Conservation (phyloP, 2,329 filamentous ascomycete species). For the Epichloe typhina region DNA sequence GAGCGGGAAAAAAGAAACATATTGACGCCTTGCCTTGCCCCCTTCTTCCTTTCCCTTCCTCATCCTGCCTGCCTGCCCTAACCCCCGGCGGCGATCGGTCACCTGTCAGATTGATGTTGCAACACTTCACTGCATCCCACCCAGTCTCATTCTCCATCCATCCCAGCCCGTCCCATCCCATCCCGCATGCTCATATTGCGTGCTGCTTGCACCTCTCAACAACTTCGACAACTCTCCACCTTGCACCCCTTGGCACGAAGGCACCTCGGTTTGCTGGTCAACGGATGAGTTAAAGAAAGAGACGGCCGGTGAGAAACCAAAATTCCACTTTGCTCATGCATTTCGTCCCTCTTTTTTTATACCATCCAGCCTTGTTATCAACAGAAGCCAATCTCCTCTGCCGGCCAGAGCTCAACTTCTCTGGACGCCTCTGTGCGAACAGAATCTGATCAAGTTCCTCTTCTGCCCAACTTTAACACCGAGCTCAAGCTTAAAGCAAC, state of each 20-base stretch:
- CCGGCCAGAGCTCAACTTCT: slow-evolving; percentile 5
- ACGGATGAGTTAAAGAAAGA: not conserved
- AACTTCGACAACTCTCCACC: not conserved
- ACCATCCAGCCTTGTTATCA: not conserved
- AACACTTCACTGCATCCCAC: not conserved
- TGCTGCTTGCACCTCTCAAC: not conserved
- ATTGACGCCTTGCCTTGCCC: not conserved
- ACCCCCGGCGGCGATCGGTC: not conserved
- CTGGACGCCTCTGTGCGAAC: not conserved
- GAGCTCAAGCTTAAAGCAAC: too few species aligned
- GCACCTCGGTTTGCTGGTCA: not conserved
- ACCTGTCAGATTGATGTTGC: not conserved
- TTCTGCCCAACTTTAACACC: not conserved
- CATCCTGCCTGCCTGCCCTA: not conserved
- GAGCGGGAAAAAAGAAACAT: not conserved
- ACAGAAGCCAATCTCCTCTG: slow-evolving; percentile 2
- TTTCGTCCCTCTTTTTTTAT: not conserved
- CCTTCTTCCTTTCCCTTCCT: not conserved
- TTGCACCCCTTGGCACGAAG: not conserved
- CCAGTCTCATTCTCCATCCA: not conserved
- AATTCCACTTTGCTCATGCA: not conserved
- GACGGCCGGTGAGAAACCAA: too few species aligned
- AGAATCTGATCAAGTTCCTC: not conserved
- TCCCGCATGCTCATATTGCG: not conserved
- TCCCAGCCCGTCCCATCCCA: not conserved